These are phyloP conservation scores for Rhexocercosporidium sp. DNA, from an alignment of 2,329 filamentous ascomycete species.

Conservation along the genomic window DNA sequence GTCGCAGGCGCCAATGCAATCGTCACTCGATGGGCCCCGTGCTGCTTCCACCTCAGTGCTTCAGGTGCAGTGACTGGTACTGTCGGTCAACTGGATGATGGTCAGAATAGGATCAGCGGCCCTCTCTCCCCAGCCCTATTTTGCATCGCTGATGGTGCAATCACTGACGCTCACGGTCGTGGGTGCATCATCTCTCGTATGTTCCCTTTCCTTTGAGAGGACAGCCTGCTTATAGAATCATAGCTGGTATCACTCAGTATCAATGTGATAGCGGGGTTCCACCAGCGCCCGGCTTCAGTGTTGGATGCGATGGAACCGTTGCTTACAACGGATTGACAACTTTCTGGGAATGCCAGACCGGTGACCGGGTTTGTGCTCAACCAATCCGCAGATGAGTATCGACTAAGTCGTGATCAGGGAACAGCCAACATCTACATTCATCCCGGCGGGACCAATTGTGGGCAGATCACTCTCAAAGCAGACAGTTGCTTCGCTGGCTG, in stretches of 20 bases:
- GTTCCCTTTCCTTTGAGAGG: background rate
- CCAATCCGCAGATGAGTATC: background rate
- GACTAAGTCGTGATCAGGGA: slow-evolving; percentile 8
- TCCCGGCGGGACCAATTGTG: slow-evolving; percentile 51
- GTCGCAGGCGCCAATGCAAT: slow-evolving; percentile 10
- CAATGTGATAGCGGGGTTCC: slow-evolving; percentile 55
- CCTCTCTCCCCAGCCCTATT: slow-evolving; percentile 54
- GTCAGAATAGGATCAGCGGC: slow-evolving; percentile 63
- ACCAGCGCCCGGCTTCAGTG: slow-evolving; percentile 59
- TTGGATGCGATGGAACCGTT: slow-evolving; percentile 57
- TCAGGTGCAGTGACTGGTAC: slow-evolving; percentile 53
- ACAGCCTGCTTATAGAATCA: background rate
- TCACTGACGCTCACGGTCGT: slow-evolving; percentile 59
- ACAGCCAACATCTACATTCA: slow-evolving; percentile 55
- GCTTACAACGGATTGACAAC: slow-evolving; percentile 52
- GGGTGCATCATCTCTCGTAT: slow-evolving; percentile 67
- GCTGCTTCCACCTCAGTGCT: slow-evolving; percentile 58
- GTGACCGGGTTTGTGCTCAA: slow-evolving; percentile 49
- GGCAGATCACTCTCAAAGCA: slow-evolving; percentile 50
- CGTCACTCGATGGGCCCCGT: slow-evolving; percentile 37
- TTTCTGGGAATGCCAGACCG: slow-evolving; percentile 65
- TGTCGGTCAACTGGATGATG: slow-evolving; percentile 63
- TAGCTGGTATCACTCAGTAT: slow-evolving; percentile 20
- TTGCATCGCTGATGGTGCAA: slow-evolving; percentile 57
- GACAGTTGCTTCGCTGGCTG: slow-evolving; percentile 11